Evolutionary conservation across 2,329 filamentous ascomycete genomes (phyloP).

Genomic region (Chaetomium sp.): DNA sequence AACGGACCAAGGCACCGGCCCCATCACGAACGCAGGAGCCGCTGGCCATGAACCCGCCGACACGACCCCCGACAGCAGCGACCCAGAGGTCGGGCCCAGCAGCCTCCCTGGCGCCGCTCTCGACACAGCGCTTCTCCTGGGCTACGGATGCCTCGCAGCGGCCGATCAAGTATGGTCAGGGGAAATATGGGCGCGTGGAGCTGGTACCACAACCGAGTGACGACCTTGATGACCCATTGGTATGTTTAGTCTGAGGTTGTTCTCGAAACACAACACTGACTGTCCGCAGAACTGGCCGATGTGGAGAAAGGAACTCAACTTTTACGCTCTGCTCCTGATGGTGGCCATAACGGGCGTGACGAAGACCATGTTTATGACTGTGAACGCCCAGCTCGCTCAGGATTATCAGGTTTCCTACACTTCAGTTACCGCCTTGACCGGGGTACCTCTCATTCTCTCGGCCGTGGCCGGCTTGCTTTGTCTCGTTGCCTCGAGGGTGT

Average conservation of each 20-base stretch:
- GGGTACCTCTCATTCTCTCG: slow-evolving; percentile 46
- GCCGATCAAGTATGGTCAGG: slow-evolving; percentile 42
- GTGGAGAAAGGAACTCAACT: slow-evolving; percentile 48
- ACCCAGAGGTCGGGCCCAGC: slow-evolving; percentile 12
- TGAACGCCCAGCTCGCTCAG: slow-evolving; percentile 39
- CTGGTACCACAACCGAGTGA: slow-evolving; percentile 51
- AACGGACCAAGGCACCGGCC: slow-evolving; percentile 13
- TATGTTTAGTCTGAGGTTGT: slow-evolving; percentile 26
- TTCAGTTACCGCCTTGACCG: slow-evolving; percentile 44
- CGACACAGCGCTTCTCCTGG: slow-evolving; percentile 33
- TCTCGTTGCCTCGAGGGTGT: slow-evolving; percentile 38
- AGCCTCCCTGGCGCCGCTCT: slow-evolving; percentile 27
- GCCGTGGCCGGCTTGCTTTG: slow-evolving; percentile 39
- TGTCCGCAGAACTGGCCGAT: slow-evolving; percentile 46
- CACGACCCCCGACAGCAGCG: slow-evolving; percentile 21
- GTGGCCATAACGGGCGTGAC: slow-evolving; percentile 42
- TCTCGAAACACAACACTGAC: slow-evolving; percentile 3
- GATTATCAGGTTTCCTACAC: slow-evolving; percentile 42
- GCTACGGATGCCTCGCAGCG: slow-evolving; percentile 30
- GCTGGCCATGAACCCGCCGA: slow-evolving; percentile 23
- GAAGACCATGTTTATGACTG: slow-evolving; percentile 48
- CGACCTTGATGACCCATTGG: slow-evolving; percentile 47
- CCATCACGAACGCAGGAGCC: slow-evolving; percentile 17
- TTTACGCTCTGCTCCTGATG: slow-evolving; percentile 41
- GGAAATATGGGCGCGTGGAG: slow-evolving; percentile 38